Conservation (phyloP, 208 protist species). For the Acanthamoeba castellanii region DNA sequence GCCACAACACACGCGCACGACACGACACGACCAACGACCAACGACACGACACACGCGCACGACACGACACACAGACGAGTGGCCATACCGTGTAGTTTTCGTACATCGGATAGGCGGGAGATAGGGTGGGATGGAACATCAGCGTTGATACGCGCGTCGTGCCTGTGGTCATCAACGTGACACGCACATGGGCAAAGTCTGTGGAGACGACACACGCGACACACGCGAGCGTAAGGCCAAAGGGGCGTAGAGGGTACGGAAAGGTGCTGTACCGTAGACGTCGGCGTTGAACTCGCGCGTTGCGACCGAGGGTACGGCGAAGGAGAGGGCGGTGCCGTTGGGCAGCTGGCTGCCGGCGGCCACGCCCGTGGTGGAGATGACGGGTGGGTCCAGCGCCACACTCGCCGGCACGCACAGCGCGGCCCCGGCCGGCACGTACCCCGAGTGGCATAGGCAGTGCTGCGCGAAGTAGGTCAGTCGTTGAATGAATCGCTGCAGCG, state of each 20-base stretch:
- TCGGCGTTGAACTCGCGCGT: not conserved
- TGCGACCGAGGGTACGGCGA: not conserved
- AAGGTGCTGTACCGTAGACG: not conserved
- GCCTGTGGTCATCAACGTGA: not conserved
- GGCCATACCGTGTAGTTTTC: not conserved
- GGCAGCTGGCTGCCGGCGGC: not conserved
- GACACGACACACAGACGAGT: not conserved
- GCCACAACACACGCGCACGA: not conserved
- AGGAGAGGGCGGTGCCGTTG: not conserved
- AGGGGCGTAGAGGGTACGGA: not conserved
- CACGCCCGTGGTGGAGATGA: not conserved
- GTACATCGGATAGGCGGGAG: conserved; percentile 7
- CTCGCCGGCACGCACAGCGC: not conserved
- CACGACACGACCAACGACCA: no score
- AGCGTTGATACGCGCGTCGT: not conserved
- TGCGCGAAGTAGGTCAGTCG: not conserved
- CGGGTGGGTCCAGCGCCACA: not conserved
- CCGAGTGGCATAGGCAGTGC: conserved; percentile 17
- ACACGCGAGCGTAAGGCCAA: not conserved
- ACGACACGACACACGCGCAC: no score
- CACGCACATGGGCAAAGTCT: conserved; percentile 10
- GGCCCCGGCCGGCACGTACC: not conserved
- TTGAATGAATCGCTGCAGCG: no score
- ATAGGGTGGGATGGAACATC: not conserved
- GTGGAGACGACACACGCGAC: not conserved